Conservation (phyloP, 768 basidiomycete species). For the Tricholoma flavovirens region DNA sequence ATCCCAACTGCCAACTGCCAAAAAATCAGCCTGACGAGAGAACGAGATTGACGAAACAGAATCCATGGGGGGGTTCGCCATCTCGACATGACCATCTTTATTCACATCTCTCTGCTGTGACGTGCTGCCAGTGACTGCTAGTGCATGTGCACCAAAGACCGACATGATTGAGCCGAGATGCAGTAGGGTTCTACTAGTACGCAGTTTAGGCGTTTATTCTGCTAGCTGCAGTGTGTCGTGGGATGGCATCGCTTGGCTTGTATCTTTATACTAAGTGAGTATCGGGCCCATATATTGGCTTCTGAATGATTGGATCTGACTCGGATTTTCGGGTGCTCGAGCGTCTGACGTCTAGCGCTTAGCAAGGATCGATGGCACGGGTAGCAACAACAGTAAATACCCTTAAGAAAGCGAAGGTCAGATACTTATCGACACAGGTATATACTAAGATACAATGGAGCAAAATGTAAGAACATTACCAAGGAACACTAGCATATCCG, state of each 20-base stretch:
- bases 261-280: neutral
- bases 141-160: neutral
- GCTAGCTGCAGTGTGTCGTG: neutral
- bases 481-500: neutral
- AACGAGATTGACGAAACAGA: slow-evolving; percentile 82
- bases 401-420: neutral
- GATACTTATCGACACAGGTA: neutral
- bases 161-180: neutral
- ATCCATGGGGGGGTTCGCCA: slow-evolving; percentile 74
- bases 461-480: neutral
- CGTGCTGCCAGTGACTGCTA: neutral
- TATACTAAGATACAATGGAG: neutral
- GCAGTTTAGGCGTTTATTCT: neutral
- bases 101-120: neutral
- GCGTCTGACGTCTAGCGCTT: neutral
- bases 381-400: neutral
- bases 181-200: neutral
- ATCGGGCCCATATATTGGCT: neutral
- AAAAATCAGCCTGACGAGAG: slow-evolving; percentile 74
- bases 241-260: neutral
- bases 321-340: neutral
- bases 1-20: slow-evolving; percentile 93
- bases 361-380: neutral
- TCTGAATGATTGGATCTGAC: neutral
- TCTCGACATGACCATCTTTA: slow-evolving; percentile 47